Conservation (phyloP, 2,329 filamentous ascomycete genomes). For the Apiospora koreana region DNA sequence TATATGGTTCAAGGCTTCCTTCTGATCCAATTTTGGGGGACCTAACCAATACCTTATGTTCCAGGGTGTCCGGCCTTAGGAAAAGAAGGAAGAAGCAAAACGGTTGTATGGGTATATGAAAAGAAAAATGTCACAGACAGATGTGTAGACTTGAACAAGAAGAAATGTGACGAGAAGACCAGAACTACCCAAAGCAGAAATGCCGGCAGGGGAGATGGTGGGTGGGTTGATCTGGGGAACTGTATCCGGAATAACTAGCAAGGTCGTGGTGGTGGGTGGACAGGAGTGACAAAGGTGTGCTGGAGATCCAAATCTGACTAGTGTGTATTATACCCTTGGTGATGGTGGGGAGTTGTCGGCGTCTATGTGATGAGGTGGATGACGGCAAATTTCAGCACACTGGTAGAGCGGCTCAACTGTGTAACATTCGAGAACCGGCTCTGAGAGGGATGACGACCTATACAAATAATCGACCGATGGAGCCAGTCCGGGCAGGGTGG, state of each 20-base stretch:
- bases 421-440: neutral
- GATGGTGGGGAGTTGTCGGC: conserved; percentile 5
- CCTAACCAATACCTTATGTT: neutral
- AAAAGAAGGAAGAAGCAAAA: neutral
- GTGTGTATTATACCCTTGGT: conserved; percentile 1
- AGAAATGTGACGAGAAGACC: conserved; percentile 7
- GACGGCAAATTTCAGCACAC: conserved; percentile 5
- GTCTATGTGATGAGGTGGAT: conserved; percentile 10
- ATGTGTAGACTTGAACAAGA: neutral
- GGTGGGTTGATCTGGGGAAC: conserved; percentile 8
- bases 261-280: conserved; percentile 7
- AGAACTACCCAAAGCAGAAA: conserved; percentile 10
- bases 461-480: neutral
- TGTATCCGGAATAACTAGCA: neutral
- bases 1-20: neutral
- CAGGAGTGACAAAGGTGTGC: conserved; percentile 1
- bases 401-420: neutral
- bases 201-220: conserved; percentile 8
- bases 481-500: neutral
- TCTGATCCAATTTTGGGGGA: neutral
- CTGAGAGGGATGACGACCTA: neutral
- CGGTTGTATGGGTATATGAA: neutral
- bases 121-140: conserved; percentile 11
- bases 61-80: neutral
- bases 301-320: conserved; percentile 9